A percentile compares a stretch with the other conserved stretches of the same genome.
Conservation (phyloP, 2,329 filamentous ascomycete genomes). For the Paracoccidioides lutzii region DNA sequence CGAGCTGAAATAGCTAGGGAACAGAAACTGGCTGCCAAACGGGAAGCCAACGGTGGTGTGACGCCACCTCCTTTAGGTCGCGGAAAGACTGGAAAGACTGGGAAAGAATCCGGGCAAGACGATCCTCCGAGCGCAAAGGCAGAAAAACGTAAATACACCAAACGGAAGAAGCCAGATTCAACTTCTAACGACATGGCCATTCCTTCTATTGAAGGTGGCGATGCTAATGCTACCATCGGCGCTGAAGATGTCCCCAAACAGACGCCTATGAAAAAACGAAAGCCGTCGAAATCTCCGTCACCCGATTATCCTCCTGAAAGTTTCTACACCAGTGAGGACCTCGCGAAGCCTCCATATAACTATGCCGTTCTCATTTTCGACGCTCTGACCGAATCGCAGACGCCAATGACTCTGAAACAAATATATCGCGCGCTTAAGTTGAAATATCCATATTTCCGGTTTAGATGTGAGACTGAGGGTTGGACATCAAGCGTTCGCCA, state of each 20-base stretch:
- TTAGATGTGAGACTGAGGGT: slow-evolving; percentile 50
- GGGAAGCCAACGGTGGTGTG: slow-evolving; percentile 35
- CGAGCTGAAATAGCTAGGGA: slow-evolving; percentile 42
- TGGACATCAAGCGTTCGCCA: slow-evolving; percentile 57
- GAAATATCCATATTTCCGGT: slow-evolving; percentile 49
- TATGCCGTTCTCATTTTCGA: slow-evolving; percentile 54
- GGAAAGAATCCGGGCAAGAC: slow-evolving; percentile 22
- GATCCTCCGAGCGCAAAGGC: slow-evolving; percentile 28
- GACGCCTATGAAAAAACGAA: slow-evolving; percentile 37
- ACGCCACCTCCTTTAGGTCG: slow-evolving; percentile 28
- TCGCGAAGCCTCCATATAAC: slow-evolving; percentile 48
- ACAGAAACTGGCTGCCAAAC: slow-evolving; percentile 37
- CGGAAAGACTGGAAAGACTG: slow-evolving; percentile 15
- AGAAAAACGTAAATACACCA: slow-evolving; percentile 38
- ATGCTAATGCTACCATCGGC: slow-evolving; percentile 24
- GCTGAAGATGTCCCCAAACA: slow-evolving; percentile 32
- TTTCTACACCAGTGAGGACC: slow-evolving; percentile 49
- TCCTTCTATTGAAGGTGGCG: slow-evolving; percentile 31
- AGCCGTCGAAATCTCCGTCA: slow-evolving; percentile 46
- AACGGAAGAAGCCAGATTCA: slow-evolving; percentile 33
- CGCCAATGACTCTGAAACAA: slow-evolving; percentile 50
- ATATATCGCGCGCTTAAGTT: slow-evolving; percentile 53
- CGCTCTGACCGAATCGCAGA: slow-evolving; percentile 44
- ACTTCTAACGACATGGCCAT: slow-evolving; percentile 30
- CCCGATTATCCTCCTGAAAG: slow-evolving; percentile 47